Percentiles rank a stretch among this genome's conserved stretches.
Evolutionary conservation across 1,139 yeast genomes (phyloP).

Genomic region (Pichia cactophila): DNA sequence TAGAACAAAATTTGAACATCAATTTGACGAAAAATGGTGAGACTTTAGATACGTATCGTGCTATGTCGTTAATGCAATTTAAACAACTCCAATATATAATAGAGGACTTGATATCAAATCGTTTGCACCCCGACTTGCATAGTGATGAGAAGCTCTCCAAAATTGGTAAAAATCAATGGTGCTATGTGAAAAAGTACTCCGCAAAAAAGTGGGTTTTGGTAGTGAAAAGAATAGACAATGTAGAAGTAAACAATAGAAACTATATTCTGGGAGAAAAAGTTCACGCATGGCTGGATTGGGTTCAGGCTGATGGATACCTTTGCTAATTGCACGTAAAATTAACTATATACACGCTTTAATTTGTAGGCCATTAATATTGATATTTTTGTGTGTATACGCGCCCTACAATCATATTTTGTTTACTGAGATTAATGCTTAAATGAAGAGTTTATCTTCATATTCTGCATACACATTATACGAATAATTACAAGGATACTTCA

Average conservation of each 20-base stretch:
- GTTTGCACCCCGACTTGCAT: constrained; percentile 4
- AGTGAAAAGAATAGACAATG: constrained; percentile 14
- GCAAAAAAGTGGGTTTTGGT: constrained; percentile 16
- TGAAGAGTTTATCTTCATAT: too few species aligned
- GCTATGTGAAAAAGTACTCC: constrained; percentile 15
- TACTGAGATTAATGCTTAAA: neutral
- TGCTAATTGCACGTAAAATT: neutral
- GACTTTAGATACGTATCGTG: constrained; percentile 1
- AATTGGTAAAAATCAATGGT: constrained; percentile 23
- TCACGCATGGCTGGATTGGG: constrained; percentile 8
- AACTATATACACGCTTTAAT: neutral
- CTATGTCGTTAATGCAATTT: constrained; percentile 6
- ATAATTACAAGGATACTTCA: neutral
- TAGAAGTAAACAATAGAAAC: neutral
- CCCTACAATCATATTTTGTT: neutral
- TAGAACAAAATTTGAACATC: constrained; percentile 4
- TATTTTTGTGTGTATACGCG: neutral
- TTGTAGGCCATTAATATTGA: too few species aligned
- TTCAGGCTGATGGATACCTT: constrained; percentile 1
- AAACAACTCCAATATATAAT: constrained; percentile 10
- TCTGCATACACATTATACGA: neutral
- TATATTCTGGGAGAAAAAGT: constrained; percentile 6
- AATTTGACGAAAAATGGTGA: neutral
- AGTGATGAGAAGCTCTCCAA: constrained; percentile 19
- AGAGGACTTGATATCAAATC: neutral